phyloP scores from a whole-genome alignment of 1,284 basidiomycete species.

The Anthracocystis setariae region DNA sequence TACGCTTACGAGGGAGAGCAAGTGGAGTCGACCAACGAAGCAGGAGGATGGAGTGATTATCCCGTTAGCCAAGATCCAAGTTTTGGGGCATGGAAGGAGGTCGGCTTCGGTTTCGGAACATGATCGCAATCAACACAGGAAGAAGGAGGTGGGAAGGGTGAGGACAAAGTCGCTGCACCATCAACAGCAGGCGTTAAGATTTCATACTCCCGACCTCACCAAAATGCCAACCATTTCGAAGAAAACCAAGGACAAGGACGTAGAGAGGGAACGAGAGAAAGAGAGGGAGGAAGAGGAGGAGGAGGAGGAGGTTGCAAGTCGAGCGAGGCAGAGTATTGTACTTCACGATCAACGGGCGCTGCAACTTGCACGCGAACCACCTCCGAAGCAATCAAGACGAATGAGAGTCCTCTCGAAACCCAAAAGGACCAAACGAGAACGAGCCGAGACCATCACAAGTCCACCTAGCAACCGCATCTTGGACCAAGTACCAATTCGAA shows the following conservation, averaged over 20 bases:
- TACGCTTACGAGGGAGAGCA: conserved; percentile 84
- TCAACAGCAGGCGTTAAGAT: neutral
- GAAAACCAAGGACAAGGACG: too few species aligned
- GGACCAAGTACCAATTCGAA: conserved; percentile 5
- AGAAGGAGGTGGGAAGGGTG: neutral
- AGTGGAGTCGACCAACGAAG: conserved; percentile 81
- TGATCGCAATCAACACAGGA: neutral
- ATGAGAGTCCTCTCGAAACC: too few species aligned
- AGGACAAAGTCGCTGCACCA: too few species aligned
- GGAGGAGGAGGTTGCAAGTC: neutral
- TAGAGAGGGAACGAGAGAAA: too few species aligned
- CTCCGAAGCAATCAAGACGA: too few species aligned
- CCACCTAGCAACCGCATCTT: too few species aligned
- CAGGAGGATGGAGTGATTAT: conserved; percentile 81
- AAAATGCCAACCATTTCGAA: too few species aligned
- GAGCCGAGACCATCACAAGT: too few species aligned
- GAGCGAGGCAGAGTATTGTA: conserved; percentile 9
- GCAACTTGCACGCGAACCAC: conserved; percentile 3
- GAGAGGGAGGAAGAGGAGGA: neutral
- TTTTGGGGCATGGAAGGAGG: conserved; percentile 73
- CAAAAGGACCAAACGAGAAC: too few species aligned
- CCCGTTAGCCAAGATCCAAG: too few species aligned
- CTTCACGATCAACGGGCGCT: conserved; percentile 14
- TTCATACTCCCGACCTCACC: neutral
- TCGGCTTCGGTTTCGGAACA: conserved; percentile 75